Percentiles rank a stretch among this genome's conserved stretches.
phyloP scores from a whole-genome alignment of 164 flowering plant genomes.

The Protea cynaroides region DNA sequence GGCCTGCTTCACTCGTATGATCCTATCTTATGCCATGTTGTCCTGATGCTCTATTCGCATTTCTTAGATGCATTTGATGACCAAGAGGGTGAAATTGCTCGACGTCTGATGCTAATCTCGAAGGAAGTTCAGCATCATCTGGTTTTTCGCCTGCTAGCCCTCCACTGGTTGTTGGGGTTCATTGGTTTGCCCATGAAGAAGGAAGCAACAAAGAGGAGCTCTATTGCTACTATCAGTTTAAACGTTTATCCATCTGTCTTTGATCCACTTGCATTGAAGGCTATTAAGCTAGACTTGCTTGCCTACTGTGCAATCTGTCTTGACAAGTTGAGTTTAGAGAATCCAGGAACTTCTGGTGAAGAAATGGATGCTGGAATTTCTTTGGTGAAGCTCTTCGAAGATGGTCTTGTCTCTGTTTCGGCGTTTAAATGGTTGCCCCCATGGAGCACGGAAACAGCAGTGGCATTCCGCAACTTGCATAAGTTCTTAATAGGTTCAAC shows the following conservation, averaged over 20 bases:
- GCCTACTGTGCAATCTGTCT: slow-evolving; percentile 46
- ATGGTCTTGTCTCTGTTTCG: slow-evolving; percentile 71
- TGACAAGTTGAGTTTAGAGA: slow-evolving; percentile 17
- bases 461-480: slow-evolving; percentile 77
- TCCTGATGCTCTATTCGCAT: slow-evolving; percentile 56
- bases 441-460: slow-evolving; percentile 86
- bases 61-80: slow-evolving; percentile 75
- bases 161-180: slow-evolving; percentile 87
- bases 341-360: slow-evolving; percentile 12
- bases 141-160: slow-evolving; percentile 69
- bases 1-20: slow-evolving; percentile 81
- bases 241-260: slow-evolving; percentile 65
- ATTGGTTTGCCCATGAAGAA: slow-evolving; percentile 24
- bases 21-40: slow-evolving; percentile 76
- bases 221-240: slow-evolving; percentile 33
- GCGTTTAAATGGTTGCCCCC: slow-evolving; percentile 89
- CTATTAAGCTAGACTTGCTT: slow-evolving; percentile 77
- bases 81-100: slow-evolving; percentile 63
- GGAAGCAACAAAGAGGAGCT: slow-evolving; percentile 29
- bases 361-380: slow-evolving; percentile 18
- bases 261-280: slow-evolving; percentile 83
- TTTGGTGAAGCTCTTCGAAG: slow-evolving; percentile 57
- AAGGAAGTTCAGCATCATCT: slow-evolving; percentile 56
- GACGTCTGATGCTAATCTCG: slow-evolving; percentile 55
- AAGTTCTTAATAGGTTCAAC: slow-evolving; percentile 69